Conservation (phyloP, 176 grass and related monocot genomes). For the Avena atlantica region DNA sequence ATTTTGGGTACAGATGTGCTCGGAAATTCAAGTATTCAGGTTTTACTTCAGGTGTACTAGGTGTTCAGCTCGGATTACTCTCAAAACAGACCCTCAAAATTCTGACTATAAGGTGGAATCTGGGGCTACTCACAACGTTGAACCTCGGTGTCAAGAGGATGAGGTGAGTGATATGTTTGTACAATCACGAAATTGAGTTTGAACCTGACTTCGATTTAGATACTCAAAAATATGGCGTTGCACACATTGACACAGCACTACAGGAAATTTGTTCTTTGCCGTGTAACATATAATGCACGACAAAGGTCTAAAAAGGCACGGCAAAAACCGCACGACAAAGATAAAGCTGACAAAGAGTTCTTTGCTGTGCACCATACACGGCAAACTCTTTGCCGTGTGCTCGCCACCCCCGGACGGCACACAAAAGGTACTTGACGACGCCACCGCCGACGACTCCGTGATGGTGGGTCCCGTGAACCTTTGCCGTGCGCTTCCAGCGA, state of each 20-base stretch:
- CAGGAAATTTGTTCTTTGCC: too few relatives aligned
- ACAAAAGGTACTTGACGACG: too few relatives aligned
- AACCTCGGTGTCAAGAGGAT: conserved; percentile 70
- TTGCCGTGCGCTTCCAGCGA: too few relatives aligned
- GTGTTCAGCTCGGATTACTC: conserved; percentile 68
- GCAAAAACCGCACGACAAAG: too few relatives aligned
- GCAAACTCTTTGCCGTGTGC: too few relatives aligned
- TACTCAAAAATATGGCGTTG: background rate
- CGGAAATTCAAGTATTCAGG: conserved; percentile 70
- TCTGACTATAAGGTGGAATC: conserved; percentile 76
- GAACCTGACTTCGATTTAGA: conserved; percentile 27
- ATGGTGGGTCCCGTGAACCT: too few relatives aligned
- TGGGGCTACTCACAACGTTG: conserved; percentile 61
- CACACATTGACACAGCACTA: background rate
- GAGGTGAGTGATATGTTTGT: conserved; percentile 43
- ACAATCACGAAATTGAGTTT: conserved; percentile 29
- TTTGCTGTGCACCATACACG: too few relatives aligned
- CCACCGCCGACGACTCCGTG: too few relatives aligned
- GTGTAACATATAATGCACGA: too few relatives aligned
- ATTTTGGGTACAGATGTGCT: conserved; percentile 47
- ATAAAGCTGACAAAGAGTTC: too few relatives aligned
- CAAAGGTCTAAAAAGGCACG: too few relatives aligned
- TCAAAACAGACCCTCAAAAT: conserved; percentile 79
- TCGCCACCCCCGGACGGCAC: too few relatives aligned
- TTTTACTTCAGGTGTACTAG: conserved; percentile 72